Conservation (phyloP, 805 yeast genomes). For the Ogataea ramenticola region DNA sequence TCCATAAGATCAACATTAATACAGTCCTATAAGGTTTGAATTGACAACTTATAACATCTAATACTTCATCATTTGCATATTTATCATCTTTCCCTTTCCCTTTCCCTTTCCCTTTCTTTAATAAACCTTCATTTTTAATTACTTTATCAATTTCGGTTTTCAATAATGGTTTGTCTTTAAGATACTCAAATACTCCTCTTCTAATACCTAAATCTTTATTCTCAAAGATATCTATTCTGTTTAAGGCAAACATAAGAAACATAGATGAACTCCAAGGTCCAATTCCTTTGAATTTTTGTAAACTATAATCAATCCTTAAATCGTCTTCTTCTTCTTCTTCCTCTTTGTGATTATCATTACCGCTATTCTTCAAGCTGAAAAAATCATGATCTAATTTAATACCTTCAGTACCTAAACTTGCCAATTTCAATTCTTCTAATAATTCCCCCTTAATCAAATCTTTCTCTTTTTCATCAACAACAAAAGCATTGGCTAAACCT, state of each 20-base stretch:
- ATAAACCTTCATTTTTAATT: slow-evolving; percentile 2
- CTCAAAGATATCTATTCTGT: slow-evolving; percentile 64
- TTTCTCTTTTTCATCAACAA: slow-evolving; percentile 14
- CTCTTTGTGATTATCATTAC: neutral
- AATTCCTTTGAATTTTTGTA: slow-evolving; percentile 50
- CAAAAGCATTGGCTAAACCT: slow-evolving; percentile 47
- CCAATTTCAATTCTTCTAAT: neutral
- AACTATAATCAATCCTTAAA: slow-evolving; percentile 5
- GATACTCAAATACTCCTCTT: slow-evolving; percentile 65
- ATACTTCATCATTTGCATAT: slow-evolving; percentile 46
- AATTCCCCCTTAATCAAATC: neutral
- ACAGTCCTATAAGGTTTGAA: slow-evolving; percentile 63
- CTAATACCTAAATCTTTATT: slow-evolving; percentile 79
- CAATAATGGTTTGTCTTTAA: slow-evolving; percentile 45
- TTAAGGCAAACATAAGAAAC: slow-evolving; percentile 70
- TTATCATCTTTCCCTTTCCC: slow-evolving; percentile 11
- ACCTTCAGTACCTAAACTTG: slow-evolving; percentile 7
- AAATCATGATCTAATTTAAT: slow-evolving; percentile 9
- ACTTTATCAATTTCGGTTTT: slow-evolving; percentile 35
- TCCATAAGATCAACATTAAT: slow-evolving; percentile 70
- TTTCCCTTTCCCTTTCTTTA: no score
- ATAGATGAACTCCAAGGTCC: slow-evolving; percentile 88
- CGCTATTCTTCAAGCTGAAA: no score
- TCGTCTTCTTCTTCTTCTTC: slow-evolving; percentile 7
- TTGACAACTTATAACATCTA: slow-evolving; percentile 44